Conservation (phyloP, 768 basidiomycete species). For the Suillus fuscotomentosus region DNA sequence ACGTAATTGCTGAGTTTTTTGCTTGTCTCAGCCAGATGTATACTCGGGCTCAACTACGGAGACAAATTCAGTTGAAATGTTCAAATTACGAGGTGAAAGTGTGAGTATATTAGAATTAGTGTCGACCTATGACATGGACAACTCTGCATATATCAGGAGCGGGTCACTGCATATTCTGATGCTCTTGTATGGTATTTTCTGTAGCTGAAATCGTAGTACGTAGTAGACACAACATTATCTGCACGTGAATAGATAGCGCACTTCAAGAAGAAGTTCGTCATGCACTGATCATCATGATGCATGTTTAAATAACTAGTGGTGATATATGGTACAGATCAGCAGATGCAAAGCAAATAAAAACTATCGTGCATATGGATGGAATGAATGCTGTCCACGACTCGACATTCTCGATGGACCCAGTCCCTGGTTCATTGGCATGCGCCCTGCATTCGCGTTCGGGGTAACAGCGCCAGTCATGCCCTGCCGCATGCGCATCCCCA, state of each 20-base stretch:
- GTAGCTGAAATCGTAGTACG: neutral
- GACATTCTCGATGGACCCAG: constrained; percentile 49
- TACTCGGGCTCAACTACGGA: neutral
- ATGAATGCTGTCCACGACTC: constrained; percentile 55
- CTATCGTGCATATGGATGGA: constrained; percentile 66
- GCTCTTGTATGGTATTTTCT: neutral
- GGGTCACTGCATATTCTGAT: neutral
- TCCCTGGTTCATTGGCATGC: constrained; percentile 41
- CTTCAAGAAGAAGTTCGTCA: neutral
- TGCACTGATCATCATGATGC: neutral
- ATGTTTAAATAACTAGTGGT: constrained; percentile 17
- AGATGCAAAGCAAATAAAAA: constrained; percentile 9
- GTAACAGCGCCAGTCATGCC: constrained; percentile 34
- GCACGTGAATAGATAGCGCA: neutral
- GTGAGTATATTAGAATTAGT: neutral
- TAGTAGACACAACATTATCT: neutral
- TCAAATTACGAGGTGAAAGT: constrained; percentile 14
- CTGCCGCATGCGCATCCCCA: constrained; percentile 36
- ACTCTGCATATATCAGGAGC: neutral
- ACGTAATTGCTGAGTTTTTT: neutral
- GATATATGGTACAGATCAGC: constrained; percentile 30
- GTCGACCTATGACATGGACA: neutral
- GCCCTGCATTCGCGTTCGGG: constrained; percentile 30
- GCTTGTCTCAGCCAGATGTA: neutral
- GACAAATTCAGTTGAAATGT: neutral